Base-by-base conservation (phyloP, 768 basidiomycete species). In the Serendipita indica region DNA sequence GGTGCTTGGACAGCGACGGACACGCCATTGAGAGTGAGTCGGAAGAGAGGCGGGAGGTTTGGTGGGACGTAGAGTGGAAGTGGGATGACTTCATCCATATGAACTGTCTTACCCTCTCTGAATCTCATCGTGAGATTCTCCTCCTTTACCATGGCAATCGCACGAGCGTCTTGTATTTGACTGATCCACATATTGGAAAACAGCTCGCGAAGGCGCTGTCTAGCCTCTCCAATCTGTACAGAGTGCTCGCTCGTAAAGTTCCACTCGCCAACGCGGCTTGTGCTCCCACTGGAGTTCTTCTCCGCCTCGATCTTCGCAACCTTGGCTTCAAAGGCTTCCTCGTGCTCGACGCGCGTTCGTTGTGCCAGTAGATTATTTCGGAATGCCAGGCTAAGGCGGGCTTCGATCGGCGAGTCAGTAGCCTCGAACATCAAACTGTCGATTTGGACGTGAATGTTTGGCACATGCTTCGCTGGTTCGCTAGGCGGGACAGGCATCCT, bases 331-430 rank as follows among this genome's bases (percentile, higher is more conserved):
- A 94, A 94, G 1, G 86, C 89, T 32, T 83, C 81, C 59, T 91
- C 86, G 0, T 90, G 79, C 54, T 82, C 84, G 43, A 81, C 69
- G 30, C 92, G 75, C 13, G 79, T 76, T 57, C 76, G 77, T 37
- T 83, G 81, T 49, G 90, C 91, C 35, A 81, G 78, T 34, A 78
- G 70, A 0, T 89, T 91, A 49, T 80, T 77, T 60, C 79, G 75
- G 75, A 80, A 87, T 30, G 89, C 86, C 6, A 85, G 73, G 33
- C 80, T 85, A 18, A 96, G 70, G 60, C 75, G 79, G 14, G 79
- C 77, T 69, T 98, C 93, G 59, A 96, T 80, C 1, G 83, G 79
- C 64, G 91, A 87, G 68, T 98, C 93, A 22, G 81, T 79, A 25
- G 82, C 82, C 69, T 96, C 91, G 6, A 89, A 65, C 49, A 79